Percentiles rank a stretch among this genome's conserved stretches.
Evolutionary conservation across 768 basidiomycete species (phyloP).

Genomic region (Kwoniella mangroviensis): DNA sequence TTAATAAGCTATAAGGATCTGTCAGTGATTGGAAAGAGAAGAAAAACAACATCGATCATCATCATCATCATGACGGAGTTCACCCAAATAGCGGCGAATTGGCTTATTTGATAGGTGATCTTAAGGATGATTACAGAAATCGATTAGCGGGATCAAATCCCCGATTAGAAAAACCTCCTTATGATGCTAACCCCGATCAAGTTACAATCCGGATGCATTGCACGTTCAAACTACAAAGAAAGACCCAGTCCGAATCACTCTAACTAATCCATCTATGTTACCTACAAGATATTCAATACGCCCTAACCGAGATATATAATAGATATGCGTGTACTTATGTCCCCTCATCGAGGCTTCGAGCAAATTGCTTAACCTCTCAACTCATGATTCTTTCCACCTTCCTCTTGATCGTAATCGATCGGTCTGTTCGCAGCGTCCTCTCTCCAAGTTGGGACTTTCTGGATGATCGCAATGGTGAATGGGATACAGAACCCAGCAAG

Average conservation of each 20-base stretch:
- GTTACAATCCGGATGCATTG: background rate
- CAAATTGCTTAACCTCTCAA: background rate
- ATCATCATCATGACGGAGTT: background rate
- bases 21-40: too few species aligned
- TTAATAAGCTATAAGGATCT: too few species aligned
- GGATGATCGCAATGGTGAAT: slow-evolving; percentile 3
- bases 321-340: background rate
- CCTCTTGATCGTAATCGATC: background rate
- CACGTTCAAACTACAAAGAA: too few species aligned
- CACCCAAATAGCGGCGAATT: background rate
- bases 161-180: background rate
- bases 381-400: background rate
- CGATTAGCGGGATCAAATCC: background rate
- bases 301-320: background rate
- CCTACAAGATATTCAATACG: background rate
- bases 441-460: slow-evolving; percentile 7
- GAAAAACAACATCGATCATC: background rate
- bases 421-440: slow-evolving; percentile 8
- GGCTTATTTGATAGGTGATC: background rate
- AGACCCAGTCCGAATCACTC: too few species aligned
- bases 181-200: background rate
- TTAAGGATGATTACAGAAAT: background rate
- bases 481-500: slow-evolving; percentile 7
- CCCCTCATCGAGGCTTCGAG: background rate
- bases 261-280: background rate